Evolutionary conservation across 768 basidiomycete genomes (phyloP).

Genomic region (Phylloporus rhodoxanthus): DNA sequence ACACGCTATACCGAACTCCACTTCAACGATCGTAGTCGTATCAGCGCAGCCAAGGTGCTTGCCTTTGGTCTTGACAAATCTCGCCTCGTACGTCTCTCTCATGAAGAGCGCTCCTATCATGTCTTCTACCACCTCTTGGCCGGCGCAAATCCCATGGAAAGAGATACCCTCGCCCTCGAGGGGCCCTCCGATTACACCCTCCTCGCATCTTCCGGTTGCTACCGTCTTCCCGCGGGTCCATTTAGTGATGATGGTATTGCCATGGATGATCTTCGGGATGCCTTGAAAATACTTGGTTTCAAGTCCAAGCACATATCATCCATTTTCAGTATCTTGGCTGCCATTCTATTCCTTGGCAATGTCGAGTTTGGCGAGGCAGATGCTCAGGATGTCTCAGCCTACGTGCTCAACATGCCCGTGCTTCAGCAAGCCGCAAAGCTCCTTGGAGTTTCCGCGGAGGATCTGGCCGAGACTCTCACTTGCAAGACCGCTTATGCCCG

Average conservation of each 20-base stretch:
- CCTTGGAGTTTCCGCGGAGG: constrained; percentile 50
- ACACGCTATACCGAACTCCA: constrained; percentile 56
- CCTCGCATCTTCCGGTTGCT: constrained; percentile 54
- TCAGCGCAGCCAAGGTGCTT: constrained; percentile 51
- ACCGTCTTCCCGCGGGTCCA: constrained; percentile 57
- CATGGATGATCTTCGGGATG: constrained; percentile 53
- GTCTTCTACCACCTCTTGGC: constrained; percentile 63
- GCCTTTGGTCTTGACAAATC: constrained; percentile 63
- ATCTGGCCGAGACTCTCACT: constrained; percentile 48
- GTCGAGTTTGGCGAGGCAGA: constrained; percentile 52
- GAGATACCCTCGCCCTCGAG: constrained; percentile 48
- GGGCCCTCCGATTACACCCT: constrained; percentile 55
- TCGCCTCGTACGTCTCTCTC: constrained; percentile 44
- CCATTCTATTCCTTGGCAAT: constrained; percentile 55
- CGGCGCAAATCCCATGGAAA: constrained; percentile 50
- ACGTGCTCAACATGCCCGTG: constrained; percentile 40
- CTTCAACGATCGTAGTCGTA: constrained; percentile 51
- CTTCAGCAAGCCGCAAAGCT: constrained; percentile 46
- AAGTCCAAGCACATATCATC: constrained; percentile 53
- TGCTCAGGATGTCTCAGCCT: constrained; percentile 49
- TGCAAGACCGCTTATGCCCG: constrained; percentile 54
- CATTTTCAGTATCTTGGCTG: constrained; percentile 48
- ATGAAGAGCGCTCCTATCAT: constrained; percentile 61
- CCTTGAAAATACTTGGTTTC: constrained; percentile 54
- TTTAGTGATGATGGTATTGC: constrained; percentile 56